Evolutionary conservation across 768 basidiomycete species (phyloP).

Genomic region (Kwoniella europaea): DNA sequence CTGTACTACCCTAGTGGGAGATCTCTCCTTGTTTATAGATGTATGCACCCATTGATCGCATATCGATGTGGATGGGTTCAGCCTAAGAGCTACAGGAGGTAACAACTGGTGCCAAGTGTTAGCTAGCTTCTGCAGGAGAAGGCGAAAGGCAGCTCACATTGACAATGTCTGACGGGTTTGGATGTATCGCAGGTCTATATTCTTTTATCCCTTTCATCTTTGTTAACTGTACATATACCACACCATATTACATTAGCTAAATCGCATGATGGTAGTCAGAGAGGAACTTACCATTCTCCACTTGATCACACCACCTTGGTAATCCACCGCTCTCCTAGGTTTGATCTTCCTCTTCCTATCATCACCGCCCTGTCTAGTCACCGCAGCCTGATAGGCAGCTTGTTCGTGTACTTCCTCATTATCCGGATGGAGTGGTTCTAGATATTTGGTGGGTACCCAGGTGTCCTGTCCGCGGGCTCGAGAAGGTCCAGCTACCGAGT

Average conservation of each 20-base stretch:
- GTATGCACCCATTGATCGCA: slow-evolving; percentile 98
- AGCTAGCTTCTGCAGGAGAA: not conserved
- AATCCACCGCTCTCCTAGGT: slow-evolving; percentile 92
- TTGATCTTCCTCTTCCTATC: slow-evolving; percentile 77
- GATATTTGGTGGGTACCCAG: slow-evolving; percentile 76
- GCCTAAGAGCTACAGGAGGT: slow-evolving; percentile 87
- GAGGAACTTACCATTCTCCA: slow-evolving; percentile 73
- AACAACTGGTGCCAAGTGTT: slow-evolving; percentile 68
- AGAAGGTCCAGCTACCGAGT: slow-evolving; percentile 37
- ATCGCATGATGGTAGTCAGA: too few relatives aligned
- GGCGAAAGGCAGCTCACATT: slow-evolving; percentile 66
- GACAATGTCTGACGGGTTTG: slow-evolving; percentile 79
- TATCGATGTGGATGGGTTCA: slow-evolving; percentile 87
- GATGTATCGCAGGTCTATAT: slow-evolving; percentile 63
- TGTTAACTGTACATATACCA: slow-evolving; percentile 10
- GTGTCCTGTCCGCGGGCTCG: slow-evolving; percentile 43
- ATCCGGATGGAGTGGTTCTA: slow-evolving; percentile 70
- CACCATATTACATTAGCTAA: too few relatives aligned
- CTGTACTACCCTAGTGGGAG: slow-evolving; percentile 92
- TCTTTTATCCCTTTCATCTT: slow-evolving; percentile 63
- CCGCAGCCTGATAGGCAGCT: slow-evolving; percentile 78
- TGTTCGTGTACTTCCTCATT: slow-evolving; percentile 77
- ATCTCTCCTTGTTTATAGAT: slow-evolving; percentile 96
- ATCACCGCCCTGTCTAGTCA: slow-evolving; percentile 63
- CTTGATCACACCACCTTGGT: slow-evolving; percentile 82